phyloP scores from a whole-genome alignment of 2,329 filamentous ascomycete genomes.

The Ophiosphaerella korrae region DNA sequence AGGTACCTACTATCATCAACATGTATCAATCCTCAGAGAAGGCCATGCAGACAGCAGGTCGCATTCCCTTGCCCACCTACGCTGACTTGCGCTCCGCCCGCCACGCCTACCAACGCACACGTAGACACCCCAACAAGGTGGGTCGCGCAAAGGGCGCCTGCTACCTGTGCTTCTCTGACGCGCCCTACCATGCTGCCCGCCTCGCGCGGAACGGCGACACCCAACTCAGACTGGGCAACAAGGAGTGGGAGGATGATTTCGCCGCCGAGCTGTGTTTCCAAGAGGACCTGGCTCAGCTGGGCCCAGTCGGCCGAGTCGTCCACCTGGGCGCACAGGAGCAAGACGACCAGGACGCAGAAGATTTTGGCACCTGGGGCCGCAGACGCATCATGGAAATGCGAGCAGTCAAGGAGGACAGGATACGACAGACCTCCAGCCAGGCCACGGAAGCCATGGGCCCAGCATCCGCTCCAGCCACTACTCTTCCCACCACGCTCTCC shows the following conservation, averaged over 20 bases:
- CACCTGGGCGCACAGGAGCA: neutral
- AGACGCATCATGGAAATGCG: conserved; percentile 15
- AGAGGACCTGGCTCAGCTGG: too few relatives aligned
- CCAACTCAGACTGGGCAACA: neutral
- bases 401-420: conserved; percentile 9
- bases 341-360: conserved; percentile 6
- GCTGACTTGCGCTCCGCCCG: conserved; percentile 14
- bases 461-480: neutral
- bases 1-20: too few relatives aligned
- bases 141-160: neutral
- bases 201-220: neutral
- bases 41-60: neutral
- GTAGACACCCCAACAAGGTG: neutral
- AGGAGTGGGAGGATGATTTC: neutral
- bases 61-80: conserved; percentile 6
- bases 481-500: conserved; percentile 1
- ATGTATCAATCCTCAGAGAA: too few relatives aligned
- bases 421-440: too few relatives aligned
- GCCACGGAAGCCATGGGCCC: too few relatives aligned
- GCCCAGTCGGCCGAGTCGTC: too few relatives aligned
- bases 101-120: conserved; percentile 1
- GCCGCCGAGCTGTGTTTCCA: too few relatives aligned
- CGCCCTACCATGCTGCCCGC: neutral
- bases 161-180: neutral
- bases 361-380: conserved; percentile 10